Evolutionary conservation across 352 stramenopile species (phyloP).

Genomic region (Phytophthora agathidicida): DNA sequence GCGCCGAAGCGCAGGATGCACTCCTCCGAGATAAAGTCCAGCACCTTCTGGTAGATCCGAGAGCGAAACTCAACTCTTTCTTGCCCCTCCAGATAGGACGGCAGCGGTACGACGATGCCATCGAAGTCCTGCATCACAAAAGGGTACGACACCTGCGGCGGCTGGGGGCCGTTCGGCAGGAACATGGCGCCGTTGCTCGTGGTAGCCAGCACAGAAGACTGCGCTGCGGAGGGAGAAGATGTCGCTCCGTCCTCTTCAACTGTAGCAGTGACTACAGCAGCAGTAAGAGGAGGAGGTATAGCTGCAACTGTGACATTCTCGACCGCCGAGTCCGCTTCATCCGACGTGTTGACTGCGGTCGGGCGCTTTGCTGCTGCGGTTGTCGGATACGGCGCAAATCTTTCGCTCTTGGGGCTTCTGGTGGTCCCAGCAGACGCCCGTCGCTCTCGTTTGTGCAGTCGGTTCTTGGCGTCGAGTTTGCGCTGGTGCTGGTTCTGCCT

Average conservation of each 20-base stretch:
- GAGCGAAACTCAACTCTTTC: conserved; percentile 78
- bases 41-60: conserved; percentile 82
- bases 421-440: conserved; percentile 4
- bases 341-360: conserved; percentile 1
- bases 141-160: conserved; percentile 56
- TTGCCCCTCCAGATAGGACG: conserved; percentile 75
- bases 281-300: not conserved
- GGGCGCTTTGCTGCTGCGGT: not conserved
- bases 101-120: conserved; percentile 78
- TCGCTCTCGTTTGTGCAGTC: conserved; percentile 69
- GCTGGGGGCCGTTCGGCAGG: conserved; percentile 55
- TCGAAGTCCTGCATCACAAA: conserved; percentile 79
- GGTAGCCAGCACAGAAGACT: conserved; percentile 6
- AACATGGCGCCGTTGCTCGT: conserved; percentile 39
- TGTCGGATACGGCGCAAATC: conserved; percentile 36
- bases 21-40: conserved; percentile 87
- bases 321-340: conserved; percentile 12
- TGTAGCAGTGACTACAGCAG: not conserved
- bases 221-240: not conserved
- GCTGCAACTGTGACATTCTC: not conserved
- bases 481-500: conserved; percentile 89
- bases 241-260: conserved; percentile 9
- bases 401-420: conserved; percentile 6
- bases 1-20: conserved; percentile 63
- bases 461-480: conserved; percentile 88